Evolutionary conservation across 768 basidiomycete genomes (phyloP), one percentile per base, ranked within the genome.

Genomic region (Suillus ampliporus): DNA sequence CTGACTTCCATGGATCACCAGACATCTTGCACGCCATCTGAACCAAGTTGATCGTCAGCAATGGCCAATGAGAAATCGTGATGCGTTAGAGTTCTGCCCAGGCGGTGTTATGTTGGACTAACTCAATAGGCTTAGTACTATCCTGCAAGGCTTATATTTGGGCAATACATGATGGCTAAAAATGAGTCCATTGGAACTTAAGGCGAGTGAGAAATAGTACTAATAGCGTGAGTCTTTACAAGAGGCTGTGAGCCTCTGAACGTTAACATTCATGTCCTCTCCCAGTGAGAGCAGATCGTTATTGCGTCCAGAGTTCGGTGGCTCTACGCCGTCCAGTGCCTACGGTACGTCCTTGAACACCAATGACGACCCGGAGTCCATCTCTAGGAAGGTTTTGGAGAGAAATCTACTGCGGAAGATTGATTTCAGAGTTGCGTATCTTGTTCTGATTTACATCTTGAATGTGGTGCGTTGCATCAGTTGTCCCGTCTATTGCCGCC

Each of bases 401-500:
- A 72, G 69, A 61, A 79, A 74, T 71, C 72, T 82, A 19, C 64
- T 80, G 26, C 64, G 72, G 38, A 81, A 82, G 68, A 69, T 82
- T 21, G 79, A 81, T 59, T 23, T 69, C 23, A 72, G 80, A 35
- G 77, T 80, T 76, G 74, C 74, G n/a, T 80, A 81, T 58, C 70
- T 81, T 10, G 72, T 81, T 44, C 63, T 80, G 40, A 79, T 82
- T 40, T 82, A 81, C 60, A 78, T 81, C 57, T 71, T 81, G 43
- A 81, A 81, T 70, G 79, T 80, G 61, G 78, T 79, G 58, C 51
- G 78, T 71, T 14, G 11, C 50, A n/a, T 51, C 28, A 51, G 14
- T 31, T 51, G 28, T 7, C 11, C 8, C 11, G 2, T 19, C 10
- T 2, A 9, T 31, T 17, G 10, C 28, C 6, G 11, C 52, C 28